phyloP scores from a whole-genome alignment of 1,284 basidiomycete genomes.

The Papiliotrema nemorosa region DNA sequence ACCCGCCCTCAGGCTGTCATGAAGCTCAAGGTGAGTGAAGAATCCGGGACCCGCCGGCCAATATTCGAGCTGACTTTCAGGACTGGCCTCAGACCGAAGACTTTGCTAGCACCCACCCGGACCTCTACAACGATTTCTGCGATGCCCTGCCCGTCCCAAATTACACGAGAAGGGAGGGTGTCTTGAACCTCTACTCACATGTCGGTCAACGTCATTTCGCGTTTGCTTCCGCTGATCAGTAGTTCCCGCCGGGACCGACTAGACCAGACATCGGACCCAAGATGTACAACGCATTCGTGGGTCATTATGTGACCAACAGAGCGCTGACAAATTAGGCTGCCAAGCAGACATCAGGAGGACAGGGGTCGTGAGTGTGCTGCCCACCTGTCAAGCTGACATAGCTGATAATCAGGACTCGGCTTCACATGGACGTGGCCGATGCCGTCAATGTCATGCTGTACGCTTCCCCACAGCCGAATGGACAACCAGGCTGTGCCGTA shows the following conservation, averaged over 20 bases:
- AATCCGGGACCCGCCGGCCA: not conserved
- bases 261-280: constrained; percentile 80
- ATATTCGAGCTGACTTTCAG: constrained; percentile 46
- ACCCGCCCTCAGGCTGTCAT: constrained; percentile 55
- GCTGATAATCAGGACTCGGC: constrained; percentile 55
- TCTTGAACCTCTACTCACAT: constrained; percentile 68
- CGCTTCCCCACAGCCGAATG: constrained; percentile 59
- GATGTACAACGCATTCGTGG: constrained; percentile 54
- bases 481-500: constrained; percentile 69
- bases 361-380: constrained; percentile 3
- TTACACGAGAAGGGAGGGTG: constrained; percentile 82
- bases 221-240: constrained; percentile 29
- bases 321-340: constrained; percentile 3
- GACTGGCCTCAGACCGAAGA: constrained; percentile 89
- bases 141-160: constrained; percentile 78
- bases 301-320: constrained; percentile 4
- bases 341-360: constrained; percentile 3
- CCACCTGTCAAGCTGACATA: not conserved
- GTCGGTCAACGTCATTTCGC: constrained; percentile 16
- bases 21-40: constrained; percentile 76
- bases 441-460: constrained; percentile 89
- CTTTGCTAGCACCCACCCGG: constrained; percentile 77
- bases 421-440: constrained; percentile 97
- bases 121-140: constrained; percentile 83
- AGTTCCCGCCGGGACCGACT: constrained; percentile 79